phyloP scores from a whole-genome alignment of 2,329 filamentous ascomycete genomes.

The Hypomyces perniciosus region DNA sequence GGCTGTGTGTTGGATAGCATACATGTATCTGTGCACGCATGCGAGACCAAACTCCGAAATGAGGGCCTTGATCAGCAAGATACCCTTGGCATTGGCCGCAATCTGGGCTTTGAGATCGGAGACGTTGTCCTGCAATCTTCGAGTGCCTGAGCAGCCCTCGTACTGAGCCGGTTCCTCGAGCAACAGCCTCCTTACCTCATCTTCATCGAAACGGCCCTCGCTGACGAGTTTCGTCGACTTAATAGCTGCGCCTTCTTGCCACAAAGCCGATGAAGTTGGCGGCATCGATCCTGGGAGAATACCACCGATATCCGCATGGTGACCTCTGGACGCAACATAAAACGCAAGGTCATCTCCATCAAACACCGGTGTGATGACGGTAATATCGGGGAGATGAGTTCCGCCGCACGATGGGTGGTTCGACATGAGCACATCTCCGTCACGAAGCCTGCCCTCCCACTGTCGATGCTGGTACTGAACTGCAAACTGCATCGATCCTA shows the following conservation, averaged over 20 bases:
- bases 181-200: slow-evolving; percentile 64
- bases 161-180: slow-evolving; percentile 68
- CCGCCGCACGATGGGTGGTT: slow-evolving; percentile 32
- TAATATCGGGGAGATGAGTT: slow-evolving; percentile 35
- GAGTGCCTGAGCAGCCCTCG: slow-evolving; percentile 70
- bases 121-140: slow-evolving; percentile 75
- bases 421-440: slow-evolving; percentile 32
- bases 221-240: slow-evolving; percentile 66
- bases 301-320: slow-evolving; percentile 55
- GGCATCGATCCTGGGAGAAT: slow-evolving; percentile 81
- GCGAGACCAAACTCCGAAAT: slow-evolving; percentile 68
- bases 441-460: slow-evolving; percentile 46
- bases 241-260: slow-evolving; percentile 59
- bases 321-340: slow-evolving; percentile 57
- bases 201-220: slow-evolving; percentile 72
- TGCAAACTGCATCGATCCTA: slow-evolving; percentile 75
- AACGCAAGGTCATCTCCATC: slow-evolving; percentile 36
- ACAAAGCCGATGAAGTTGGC: slow-evolving; percentile 61
- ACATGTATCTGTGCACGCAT: slow-evolving; percentile 59
- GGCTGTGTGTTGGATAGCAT: slow-evolving; percentile 36
- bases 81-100: slow-evolving; percentile 80
- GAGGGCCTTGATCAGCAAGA: slow-evolving; percentile 63
- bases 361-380: slow-evolving; percentile 31
- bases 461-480: slow-evolving; percentile 64
- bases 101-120: slow-evolving; percentile 84